phyloP scores from a whole-genome alignment of 192 early-diverging fungal genomes.

The Podila verticillata region DNA sequence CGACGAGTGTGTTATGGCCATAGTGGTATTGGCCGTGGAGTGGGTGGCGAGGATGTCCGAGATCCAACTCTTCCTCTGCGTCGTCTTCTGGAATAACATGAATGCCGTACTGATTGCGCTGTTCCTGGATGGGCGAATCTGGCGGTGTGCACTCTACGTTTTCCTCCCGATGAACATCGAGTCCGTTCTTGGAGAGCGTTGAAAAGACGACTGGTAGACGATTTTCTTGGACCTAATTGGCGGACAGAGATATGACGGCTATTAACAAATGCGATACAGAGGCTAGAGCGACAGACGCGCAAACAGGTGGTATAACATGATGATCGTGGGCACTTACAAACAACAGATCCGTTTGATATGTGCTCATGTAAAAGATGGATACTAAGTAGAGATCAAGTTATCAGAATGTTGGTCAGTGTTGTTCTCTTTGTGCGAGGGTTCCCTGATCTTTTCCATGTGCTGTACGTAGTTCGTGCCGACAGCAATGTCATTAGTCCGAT shows the following conservation, averaged over 20 bases:
- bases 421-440: neutral
- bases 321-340: conserved; percentile 60
- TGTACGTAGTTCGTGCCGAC: no score
- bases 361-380: conserved; percentile 79
- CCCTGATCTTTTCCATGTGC: no score
- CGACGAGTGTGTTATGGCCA: neutral
- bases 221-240: conserved; percentile 66
- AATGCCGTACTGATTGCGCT: conserved; percentile 6
- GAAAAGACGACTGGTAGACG: conserved; percentile 64
- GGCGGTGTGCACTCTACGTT: conserved; percentile 25
- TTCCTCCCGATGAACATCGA: conserved; percentile 45
- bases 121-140: conserved; percentile 44
- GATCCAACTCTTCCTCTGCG: neutral
- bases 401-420: neutral
- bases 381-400: conserved; percentile 26
- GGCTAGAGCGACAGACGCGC: no score
- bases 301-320: neutral
- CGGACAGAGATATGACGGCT: neutral
- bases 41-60: neutral
- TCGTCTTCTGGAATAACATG: conserved; percentile 12
- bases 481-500: no score
- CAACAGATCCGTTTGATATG: conserved; percentile 78
- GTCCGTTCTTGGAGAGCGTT: conserved; percentile 55
- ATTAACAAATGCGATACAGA: neutral
- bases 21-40: neutral